These are phyloP conservation scores for Saccharomycopsis babjevae DNA, from an alignment of 805 yeast genomes.

Conservation along the genomic window DNA sequence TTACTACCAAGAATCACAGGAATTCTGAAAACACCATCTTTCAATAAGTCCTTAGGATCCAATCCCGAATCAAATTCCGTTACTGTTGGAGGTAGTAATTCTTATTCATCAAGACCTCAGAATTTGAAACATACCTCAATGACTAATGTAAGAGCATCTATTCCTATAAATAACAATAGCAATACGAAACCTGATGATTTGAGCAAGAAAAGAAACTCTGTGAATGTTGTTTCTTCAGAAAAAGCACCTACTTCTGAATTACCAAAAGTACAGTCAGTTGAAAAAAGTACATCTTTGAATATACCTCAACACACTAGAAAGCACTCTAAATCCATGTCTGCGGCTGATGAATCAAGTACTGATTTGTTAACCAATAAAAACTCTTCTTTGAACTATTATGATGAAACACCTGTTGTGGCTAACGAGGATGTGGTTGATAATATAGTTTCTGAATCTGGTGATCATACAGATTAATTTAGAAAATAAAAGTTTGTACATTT, in stretches of 20 bases:
- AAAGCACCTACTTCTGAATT: not conserved
- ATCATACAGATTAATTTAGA: not conserved
- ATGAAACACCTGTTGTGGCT: not conserved
- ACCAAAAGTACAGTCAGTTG: not conserved
- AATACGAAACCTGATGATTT: not conserved
- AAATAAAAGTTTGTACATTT: not conserved
- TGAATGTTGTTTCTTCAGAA: not conserved
- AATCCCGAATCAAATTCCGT: not conserved
- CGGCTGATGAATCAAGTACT: conserved; percentile 23
- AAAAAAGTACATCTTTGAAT: not conserved
- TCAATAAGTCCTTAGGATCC: not conserved
- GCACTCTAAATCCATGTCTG: conserved; percentile 29
- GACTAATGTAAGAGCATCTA: not conserved
- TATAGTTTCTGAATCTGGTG: not conserved
- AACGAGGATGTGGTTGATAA: not conserved
- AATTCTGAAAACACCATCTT: conserved; percentile 8
- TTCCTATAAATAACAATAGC: not conserved
- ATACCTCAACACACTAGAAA: conserved; percentile 18
- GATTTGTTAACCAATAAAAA: not conserved
- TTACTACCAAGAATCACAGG: conserved; percentile 42
- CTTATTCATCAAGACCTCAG: not conserved
- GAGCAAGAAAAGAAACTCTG: not conserved
- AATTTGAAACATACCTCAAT: not conserved
- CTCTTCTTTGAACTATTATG: not conserved
- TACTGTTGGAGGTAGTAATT: not conserved